Base-by-base conservation (phyloP, 2,329 filamentous ascomycete genomes). In the Ceratocystis ficicola region DNA sequence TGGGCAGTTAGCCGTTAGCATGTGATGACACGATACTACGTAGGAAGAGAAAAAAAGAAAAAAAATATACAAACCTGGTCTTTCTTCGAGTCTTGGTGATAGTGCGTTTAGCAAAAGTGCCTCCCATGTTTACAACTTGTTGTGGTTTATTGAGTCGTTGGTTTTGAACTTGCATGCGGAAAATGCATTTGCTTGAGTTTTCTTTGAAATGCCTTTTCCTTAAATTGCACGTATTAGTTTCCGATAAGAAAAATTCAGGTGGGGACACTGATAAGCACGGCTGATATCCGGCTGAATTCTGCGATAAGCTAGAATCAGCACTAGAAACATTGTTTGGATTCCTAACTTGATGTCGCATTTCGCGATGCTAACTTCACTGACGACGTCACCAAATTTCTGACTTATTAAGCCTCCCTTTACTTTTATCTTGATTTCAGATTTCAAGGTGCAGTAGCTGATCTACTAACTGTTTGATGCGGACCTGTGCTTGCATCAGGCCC, bases 51-150 rank as follows among this genome's bases (percentile, higher is more conserved):
- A 55, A 30, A 25, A 48, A n/a, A n/a, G 50, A 10, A 15, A 36
- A 32, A 59, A 25, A 25, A 48, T 20, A 5, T 61, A 68, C 75
- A 67, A 76, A 87, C 86, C 86, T 84, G 22, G 82, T 85, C 72
- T 85, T 83, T 69, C 87, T 82, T 75, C 89, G 83, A 2, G 87
- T 92, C 77, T 92, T 92, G 66, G 83, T 85, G 69, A 85, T 80
- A n/a, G 84, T 86, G 59, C 80, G 79, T 73, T 86, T 86, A 70
- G 83, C 84, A 36, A 81, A 78, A 44, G 66, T 68, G 68, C 88
- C 82, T 59, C 87, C 88, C 88, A 91, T 91, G 67, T 71, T 80
- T 70, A n/a, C 15, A 15, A 12, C 60, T 62, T 46, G 46, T 65
- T 64, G 10, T 59, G 22, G 22, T 20, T 41, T 36, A 12, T 55